Evolutionary conservation across 768 basidiomycete genomes (phyloP).

Genomic region (Ramaria rubella): DNA sequence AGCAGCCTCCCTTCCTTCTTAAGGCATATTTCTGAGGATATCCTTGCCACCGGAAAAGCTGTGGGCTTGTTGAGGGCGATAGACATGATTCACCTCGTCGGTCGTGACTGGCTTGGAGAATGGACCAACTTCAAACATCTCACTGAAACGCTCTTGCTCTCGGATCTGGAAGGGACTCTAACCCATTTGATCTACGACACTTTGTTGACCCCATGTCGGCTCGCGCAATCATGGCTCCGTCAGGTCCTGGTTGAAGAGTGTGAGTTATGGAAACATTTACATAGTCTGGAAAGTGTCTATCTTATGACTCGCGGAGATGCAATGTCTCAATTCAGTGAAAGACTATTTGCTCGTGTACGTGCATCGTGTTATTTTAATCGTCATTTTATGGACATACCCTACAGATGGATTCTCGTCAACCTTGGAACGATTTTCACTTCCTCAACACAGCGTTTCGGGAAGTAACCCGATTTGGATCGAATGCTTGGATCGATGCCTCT

Average conservation of each 20-base stretch:
- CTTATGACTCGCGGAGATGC: conserved; percentile 75
- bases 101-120: neutral
- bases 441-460: conserved; percentile 73
- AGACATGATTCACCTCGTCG: conserved; percentile 20
- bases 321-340: conserved; percentile 65
- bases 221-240: conserved; percentile 45
- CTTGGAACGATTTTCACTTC: conserved; percentile 80
- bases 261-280: conserved; percentile 43
- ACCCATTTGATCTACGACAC: conserved; percentile 35
- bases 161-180: conserved; percentile 46
- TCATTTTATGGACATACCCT: neutral
- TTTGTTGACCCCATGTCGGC: conserved; percentile 49
- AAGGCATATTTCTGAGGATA: conserved; percentile 46
- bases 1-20: conserved; percentile 43
- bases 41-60: conserved; percentile 69
- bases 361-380: neutral
- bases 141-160: conserved; percentile 50
- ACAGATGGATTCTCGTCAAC: conserved; percentile 68
- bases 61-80: conserved; percentile 67
- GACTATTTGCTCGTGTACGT: conserved; percentile 66
- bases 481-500: conserved; percentile 53
- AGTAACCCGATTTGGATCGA: conserved; percentile 37
- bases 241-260: conserved; percentile 63
- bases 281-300: conserved; percentile 59
- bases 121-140: conserved; percentile 23